Percentiles rank a stretch among this genome's conserved stretches.
Evolutionary conservation across 139 green algal genomes (phyloP).

Genomic region (Asterochloris sp.): DNA sequence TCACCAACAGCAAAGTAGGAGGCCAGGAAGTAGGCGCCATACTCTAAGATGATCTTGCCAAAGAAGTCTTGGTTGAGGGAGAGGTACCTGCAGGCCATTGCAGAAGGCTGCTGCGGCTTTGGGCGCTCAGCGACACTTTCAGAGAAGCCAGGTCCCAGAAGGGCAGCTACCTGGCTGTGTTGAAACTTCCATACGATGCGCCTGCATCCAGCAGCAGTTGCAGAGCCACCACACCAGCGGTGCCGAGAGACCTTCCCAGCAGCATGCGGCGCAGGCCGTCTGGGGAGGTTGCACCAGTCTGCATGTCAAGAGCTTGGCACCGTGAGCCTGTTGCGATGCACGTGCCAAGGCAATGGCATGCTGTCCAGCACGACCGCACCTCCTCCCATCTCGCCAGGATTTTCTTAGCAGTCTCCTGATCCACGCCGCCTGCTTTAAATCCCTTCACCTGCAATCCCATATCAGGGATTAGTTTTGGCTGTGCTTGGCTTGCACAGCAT

Average conservation of each 20-base stretch:
- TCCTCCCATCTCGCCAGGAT: constrained; percentile 27
- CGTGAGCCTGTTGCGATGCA: too few species aligned
- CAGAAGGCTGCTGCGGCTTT: neutral
- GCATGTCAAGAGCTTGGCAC: too few species aligned
- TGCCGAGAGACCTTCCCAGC: constrained; percentile 24
- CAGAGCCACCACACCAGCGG: constrained; percentile 19
- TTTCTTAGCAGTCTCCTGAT: constrained; percentile 21
- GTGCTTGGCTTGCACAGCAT: too few species aligned
- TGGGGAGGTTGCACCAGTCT: constrained; percentile 25
- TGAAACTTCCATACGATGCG: constrained; percentile 18
- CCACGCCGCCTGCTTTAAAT: constrained; percentile 22
- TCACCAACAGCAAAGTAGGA: constrained; percentile 28
- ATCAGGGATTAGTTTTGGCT: too few species aligned
- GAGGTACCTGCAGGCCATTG: neutral
- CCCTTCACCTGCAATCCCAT: neutral
- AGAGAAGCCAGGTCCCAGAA: neutral
- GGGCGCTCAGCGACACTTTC: neutral
- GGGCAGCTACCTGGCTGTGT: neutral
- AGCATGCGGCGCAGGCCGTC: constrained; percentile 44
- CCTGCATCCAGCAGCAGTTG: constrained; percentile 36
- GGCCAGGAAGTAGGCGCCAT: constrained; percentile 31
- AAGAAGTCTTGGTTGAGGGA: neutral
- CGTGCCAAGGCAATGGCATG: too few species aligned
- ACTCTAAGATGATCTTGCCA: constrained; percentile 28
- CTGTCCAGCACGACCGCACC: too few species aligned